Conservation (phyloP, 2,329 filamentous ascomycete species). For the Aspergillus phoenicis region DNA sequence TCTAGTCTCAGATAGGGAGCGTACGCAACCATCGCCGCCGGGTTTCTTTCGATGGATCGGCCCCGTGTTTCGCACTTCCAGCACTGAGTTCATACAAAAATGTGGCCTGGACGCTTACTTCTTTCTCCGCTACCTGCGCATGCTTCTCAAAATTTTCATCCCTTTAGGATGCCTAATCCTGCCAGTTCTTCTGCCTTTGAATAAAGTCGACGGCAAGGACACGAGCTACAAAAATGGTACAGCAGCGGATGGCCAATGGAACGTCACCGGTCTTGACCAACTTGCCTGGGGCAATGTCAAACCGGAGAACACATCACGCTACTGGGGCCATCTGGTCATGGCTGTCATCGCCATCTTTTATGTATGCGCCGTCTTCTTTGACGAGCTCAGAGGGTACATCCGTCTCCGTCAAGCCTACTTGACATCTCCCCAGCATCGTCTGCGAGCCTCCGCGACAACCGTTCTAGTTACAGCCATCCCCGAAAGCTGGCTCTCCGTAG, state of each 20-base stretch:
- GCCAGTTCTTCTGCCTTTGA: slow-evolving; percentile 84
- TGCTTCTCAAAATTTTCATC: slow-evolving; percentile 87
- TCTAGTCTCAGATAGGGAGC: slow-evolving; percentile 80
- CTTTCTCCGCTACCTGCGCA: slow-evolving; percentile 86
- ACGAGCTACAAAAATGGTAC: slow-evolving; percentile 51
- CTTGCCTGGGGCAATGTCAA: slow-evolving; percentile 87
- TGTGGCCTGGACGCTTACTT: slow-evolving; percentile 97
- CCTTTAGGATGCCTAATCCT: slow-evolving; percentile 77
- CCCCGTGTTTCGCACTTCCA: slow-evolving; percentile 67
- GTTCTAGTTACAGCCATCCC: slow-evolving; percentile 92
- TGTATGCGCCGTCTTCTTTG: slow-evolving; percentile 84
- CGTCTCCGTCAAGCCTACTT: slow-evolving; percentile 92
- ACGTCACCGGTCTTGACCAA: slow-evolving; percentile 72
- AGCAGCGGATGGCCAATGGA: slow-evolving; percentile 43
- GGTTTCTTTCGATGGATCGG: slow-evolving; percentile 57
- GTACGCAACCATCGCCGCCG: slow-evolving; percentile 71
- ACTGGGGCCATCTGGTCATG: slow-evolving; percentile 82
- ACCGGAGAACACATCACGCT: slow-evolving; percentile 64
- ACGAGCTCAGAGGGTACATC: slow-evolving; percentile 83
- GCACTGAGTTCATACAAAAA: slow-evolving; percentile 88
- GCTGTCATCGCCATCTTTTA: slow-evolving; percentile 77
- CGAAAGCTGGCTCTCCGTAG: slow-evolving; percentile 81
- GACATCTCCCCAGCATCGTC: slow-evolving; percentile 89
- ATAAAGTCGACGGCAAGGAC: slow-evolving; percentile 71
- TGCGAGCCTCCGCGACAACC: slow-evolving; percentile 91